phyloP scores from a whole-genome alignment of 371 early-diverging fungal species.

The Mycotypha africana region DNA sequence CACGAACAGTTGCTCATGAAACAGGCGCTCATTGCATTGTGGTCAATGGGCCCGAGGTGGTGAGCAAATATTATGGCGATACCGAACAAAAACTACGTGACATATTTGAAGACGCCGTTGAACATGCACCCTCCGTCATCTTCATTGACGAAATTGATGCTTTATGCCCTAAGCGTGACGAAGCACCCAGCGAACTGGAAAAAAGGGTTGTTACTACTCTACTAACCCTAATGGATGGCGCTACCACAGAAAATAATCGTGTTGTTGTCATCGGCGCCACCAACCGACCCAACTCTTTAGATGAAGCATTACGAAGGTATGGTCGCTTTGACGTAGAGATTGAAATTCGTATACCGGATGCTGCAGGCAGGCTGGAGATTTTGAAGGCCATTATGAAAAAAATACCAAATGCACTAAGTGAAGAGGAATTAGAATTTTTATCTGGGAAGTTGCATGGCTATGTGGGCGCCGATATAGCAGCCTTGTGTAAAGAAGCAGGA shows the following conservation, averaged over 20 bases:
- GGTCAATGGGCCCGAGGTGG: constrained; percentile 95
- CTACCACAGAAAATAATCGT: constrained; percentile 19
- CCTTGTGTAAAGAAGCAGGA: constrained; percentile 86
- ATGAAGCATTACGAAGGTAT: constrained; percentile 95
- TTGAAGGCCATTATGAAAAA: constrained; percentile 62
- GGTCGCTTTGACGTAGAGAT: constrained; percentile 97
- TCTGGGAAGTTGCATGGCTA: constrained; percentile 85
- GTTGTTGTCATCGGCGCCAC: constrained; percentile 96
- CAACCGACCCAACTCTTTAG: constrained; percentile 92
- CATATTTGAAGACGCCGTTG: constrained; percentile 80
- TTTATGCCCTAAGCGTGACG: constrained; percentile 88
- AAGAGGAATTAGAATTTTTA: constrained; percentile 51
- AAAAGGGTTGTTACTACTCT: constrained; percentile 96
- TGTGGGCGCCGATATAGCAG: constrained; percentile 97
- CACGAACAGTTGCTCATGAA: constrained; percentile 83
- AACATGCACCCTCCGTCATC: constrained; percentile 86
- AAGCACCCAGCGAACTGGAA: constrained; percentile 69
- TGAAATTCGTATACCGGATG: constrained; percentile 91
- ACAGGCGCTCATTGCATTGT: constrained; percentile 77
- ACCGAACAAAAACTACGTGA: constrained; percentile 86
- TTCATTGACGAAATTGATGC: constrained; percentile 99
- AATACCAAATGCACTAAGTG: constrained; percentile 66
- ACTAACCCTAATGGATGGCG: constrained; percentile 96
- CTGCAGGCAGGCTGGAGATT: constrained; percentile 69
- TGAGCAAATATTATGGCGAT: constrained; percentile 96